Evolutionary conservation across 352 stramenopile species (phyloP).

Genomic region (Phytophthora pinifolia): DNA sequence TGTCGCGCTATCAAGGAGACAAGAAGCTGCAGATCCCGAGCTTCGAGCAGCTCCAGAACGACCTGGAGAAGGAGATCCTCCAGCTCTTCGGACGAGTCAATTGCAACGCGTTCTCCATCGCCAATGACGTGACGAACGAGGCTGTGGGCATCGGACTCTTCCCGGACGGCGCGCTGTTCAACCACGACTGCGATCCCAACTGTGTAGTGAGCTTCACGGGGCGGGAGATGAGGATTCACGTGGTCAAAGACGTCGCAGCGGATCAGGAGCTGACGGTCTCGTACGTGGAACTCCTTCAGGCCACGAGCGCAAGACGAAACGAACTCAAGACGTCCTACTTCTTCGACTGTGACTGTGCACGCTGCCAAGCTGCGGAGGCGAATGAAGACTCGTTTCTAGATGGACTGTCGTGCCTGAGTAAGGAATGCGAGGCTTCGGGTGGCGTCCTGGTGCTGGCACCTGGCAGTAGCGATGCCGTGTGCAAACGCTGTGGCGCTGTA

Average conservation of each 20-base stretch:
- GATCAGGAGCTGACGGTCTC: conserved; percentile 72
- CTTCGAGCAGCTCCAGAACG: conserved; percentile 33
- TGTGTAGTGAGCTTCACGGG: conserved; percentile 67
- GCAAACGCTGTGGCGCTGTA: conserved; percentile 24
- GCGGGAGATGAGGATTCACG: conserved; percentile 46
- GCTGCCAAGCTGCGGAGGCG: conserved; percentile 18
- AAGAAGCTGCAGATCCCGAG: conserved; percentile 1
- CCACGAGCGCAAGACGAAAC: conserved; percentile 29
- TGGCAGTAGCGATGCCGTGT: conserved; percentile 8
- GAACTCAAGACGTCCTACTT: conserved; percentile 65
- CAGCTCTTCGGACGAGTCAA: conserved; percentile 71
- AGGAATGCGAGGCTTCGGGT: conserved; percentile 10
- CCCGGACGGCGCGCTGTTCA: conserved; percentile 61
- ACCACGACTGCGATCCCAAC: conserved; percentile 76
- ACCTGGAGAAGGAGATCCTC: conserved; percentile 38
- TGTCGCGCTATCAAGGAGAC: conserved; percentile 49
- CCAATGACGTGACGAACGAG: conserved; percentile 41
- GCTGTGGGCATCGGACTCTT: conserved; percentile 70
- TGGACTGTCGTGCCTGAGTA: conserved; percentile 32
- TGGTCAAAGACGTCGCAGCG: conserved; percentile 38
- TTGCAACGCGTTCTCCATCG: conserved; percentile 82
- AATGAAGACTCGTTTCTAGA: conserved; percentile 47
- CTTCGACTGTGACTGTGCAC: conserved; percentile 57
- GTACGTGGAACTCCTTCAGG: conserved; percentile 71
- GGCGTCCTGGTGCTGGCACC: conserved; percentile 21